Conservation (phyloP, 176 grass and related monocot species). For the Thalia dealbata region DNA sequence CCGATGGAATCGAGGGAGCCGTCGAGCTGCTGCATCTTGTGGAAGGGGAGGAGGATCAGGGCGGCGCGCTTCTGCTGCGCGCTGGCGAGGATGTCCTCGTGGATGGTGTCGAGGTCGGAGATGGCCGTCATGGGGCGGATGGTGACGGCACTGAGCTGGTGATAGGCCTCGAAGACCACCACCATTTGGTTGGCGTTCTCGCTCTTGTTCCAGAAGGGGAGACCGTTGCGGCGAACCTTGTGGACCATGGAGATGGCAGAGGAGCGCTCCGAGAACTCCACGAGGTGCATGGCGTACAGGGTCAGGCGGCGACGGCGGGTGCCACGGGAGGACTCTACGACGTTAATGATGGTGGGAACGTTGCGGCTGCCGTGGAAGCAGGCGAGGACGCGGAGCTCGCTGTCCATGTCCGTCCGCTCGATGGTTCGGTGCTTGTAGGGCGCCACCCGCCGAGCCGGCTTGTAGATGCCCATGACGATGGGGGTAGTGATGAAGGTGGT, state of each 20-base stretch:
- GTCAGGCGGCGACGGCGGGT: constrained; percentile 4
- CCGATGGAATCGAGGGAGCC: constrained; percentile 7
- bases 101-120: constrained; percentile 8
- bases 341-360: constrained; percentile 8
- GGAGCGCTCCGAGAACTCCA: constrained; percentile 9
- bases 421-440: constrained; percentile 2
- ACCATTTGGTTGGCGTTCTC: background rate
- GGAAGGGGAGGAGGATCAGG: constrained; percentile 10
- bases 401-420: background rate
- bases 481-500: constrained; percentile 15
- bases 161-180: constrained; percentile 9
- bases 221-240: too few species aligned
- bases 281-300: constrained; percentile 11
- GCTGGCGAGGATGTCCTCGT: constrained; percentile 4
- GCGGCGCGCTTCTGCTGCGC: constrained; percentile 1
- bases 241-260: constrained; percentile 8
- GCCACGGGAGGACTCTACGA: constrained; percentile 5
- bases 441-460: background rate
- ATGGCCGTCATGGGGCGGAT: constrained; percentile 9
- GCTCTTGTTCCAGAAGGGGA: too few species aligned
- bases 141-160: background rate
- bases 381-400: constrained; percentile 8
- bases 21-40: constrained; percentile 7
- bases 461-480: constrained; percentile 8
- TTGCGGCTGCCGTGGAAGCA: constrained; percentile 11